Conservation (phyloP, 805 yeast genomes). For the Cyberlindnera mrakii region DNA sequence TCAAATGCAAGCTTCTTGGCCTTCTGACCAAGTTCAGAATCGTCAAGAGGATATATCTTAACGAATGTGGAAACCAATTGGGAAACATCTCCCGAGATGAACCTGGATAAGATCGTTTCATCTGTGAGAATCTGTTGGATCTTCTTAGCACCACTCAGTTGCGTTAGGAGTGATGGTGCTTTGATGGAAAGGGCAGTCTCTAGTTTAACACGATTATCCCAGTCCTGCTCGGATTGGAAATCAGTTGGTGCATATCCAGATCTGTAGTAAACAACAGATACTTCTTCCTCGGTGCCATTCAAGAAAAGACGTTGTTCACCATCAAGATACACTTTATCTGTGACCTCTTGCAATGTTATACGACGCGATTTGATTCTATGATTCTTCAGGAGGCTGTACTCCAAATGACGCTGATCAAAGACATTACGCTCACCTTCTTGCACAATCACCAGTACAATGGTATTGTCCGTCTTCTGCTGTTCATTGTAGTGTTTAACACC, state of each 20-base stretch:
- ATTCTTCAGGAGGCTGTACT: slow-evolving; percentile 54
- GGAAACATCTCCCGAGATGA: slow-evolving; percentile 29
- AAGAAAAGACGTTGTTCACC: slow-evolving; percentile 43
- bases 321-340: slow-evolving; percentile 33
- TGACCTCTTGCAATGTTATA: slow-evolving; percentile 57
- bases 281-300: slow-evolving; percentile 54
- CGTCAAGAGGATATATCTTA: slow-evolving; percentile 80
- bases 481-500: slow-evolving; percentile 55
- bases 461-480: slow-evolving; percentile 24
- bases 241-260: slow-evolving; percentile 86
- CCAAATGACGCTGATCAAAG: slow-evolving; percentile 85
- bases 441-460: slow-evolving; percentile 67
- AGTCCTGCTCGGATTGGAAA: slow-evolving; percentile 56
- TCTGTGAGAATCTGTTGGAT: slow-evolving; percentile 83
- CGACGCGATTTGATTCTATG: slow-evolving; percentile 60
- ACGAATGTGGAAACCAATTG: slow-evolving; percentile 60
- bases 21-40: slow-evolving; percentile 48
- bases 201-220: slow-evolving; percentile 70
- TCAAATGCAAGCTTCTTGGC: slow-evolving; percentile 68
- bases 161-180: slow-evolving; percentile 86
- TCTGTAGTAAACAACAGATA: slow-evolving; percentile 86
- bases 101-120: slow-evolving; percentile 38
- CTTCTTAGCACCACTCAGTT: slow-evolving; percentile 89
- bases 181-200: slow-evolving; percentile 80
- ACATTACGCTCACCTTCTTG: slow-evolving; percentile 86